Percentiles rank a stretch among this genome's conserved stretches.
Conservation (phyloP, 495 filamentous ascomycete species). For the Aspergillus bertholletiae region DNA sequence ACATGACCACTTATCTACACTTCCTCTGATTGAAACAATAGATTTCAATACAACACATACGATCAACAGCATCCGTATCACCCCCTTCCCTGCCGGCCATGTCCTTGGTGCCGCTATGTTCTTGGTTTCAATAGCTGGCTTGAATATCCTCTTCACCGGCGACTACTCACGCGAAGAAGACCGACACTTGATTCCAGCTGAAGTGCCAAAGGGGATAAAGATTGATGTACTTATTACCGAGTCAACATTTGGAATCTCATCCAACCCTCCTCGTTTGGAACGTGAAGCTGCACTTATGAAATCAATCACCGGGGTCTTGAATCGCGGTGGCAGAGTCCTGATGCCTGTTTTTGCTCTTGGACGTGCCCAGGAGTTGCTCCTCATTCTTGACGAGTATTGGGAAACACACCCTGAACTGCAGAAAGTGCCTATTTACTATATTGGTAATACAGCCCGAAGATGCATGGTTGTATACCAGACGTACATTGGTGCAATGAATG, state of each 20-base stretch:
- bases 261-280: conserved; percentile 82
- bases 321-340: conserved; percentile 84
- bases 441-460: conserved; percentile 85
- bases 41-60: conserved; percentile 98
- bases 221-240: conserved; percentile 97
- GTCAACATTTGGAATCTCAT: conserved; percentile 91
- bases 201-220: conserved; percentile 78
- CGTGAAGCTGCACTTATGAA: conserved; percentile 93
- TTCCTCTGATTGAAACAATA: conserved; percentile 91
- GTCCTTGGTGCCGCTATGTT: conserved; percentile 99
- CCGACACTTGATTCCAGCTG: conserved; percentile 87
- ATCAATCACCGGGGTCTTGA: conserved; percentile 81
- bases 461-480: conserved; percentile 99
- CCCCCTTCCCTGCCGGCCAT: conserved; percentile 93
- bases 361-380: conserved; percentile 84
- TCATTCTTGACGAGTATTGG: conserved; percentile 98
- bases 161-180: conserved; percentile 96
- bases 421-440: conserved; percentile 93
- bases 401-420: conserved; percentile 78
- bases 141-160: conserved; percentile 95
- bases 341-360: conserved; percentile 96
- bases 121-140: conserved; percentile 88
- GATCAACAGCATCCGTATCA: conserved; percentile 92
- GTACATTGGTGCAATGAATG: conserved; percentile 96
- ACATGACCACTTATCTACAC: conserved; percentile 87